These are phyloP conservation scores for Colletotrichum eremochloae DNA, from an alignment of 2,329 filamentous ascomycete genomes.

Conservation along the genomic window DNA sequence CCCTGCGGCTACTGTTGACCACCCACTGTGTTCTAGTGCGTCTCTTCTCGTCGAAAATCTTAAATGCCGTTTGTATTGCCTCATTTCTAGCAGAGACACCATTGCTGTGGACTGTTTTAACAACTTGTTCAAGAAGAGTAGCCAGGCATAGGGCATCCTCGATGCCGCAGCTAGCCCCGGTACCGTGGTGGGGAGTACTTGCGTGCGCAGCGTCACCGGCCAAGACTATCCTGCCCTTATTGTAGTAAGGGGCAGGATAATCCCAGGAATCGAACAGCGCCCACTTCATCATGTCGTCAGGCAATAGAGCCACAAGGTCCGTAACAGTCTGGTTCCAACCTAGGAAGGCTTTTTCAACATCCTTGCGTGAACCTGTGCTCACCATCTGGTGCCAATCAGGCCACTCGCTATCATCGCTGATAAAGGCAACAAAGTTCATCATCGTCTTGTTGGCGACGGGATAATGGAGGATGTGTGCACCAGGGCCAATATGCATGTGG, in stretches of 20 bases:
- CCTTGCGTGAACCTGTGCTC: slow-evolving; percentile 14
- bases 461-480: neutral
- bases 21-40: slow-evolving; percentile 6
- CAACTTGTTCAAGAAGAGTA: neutral
- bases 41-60: neutral
- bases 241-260: slow-evolving; percentile 11
- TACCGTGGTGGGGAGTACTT: slow-evolving; percentile 60
- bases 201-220: slow-evolving; percentile 64
- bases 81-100: slow-evolving; percentile 3
- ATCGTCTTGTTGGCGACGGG: neutral
- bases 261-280: slow-evolving; percentile 36
- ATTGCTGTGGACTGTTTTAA: neutral
- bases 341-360: slow-evolving; percentile 28
- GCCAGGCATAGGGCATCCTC: slow-evolving; percentile 49
- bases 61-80: slow-evolving; percentile 27
- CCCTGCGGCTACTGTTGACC: slow-evolving; percentile 4
- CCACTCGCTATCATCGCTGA: neutral
- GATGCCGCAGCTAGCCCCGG: slow-evolving; percentile 58
- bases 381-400: slow-evolving; percentile 11
- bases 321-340: slow-evolving; percentile 2
- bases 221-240: slow-evolving; percentile 53
- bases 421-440: neutral
- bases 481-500: neutral
- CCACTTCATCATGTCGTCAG: slow-evolving; percentile 41
- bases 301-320: slow-evolving; percentile 12